Base-by-base conservation (phyloP, 148 eudicot genomes). In the Camellia lanceoleosa region DNA sequence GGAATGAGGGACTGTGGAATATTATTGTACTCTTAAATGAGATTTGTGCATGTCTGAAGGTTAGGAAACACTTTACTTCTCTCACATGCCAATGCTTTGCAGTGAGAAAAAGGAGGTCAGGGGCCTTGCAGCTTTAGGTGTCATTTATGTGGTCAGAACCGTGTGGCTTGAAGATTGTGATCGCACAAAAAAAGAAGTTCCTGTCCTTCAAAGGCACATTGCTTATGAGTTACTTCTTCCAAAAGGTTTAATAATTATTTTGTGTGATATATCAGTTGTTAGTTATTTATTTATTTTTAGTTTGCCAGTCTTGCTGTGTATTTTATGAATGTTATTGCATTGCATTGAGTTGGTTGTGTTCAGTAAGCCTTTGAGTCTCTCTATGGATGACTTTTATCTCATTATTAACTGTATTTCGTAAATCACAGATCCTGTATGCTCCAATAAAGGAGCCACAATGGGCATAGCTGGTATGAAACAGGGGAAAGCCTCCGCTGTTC, bases 161-260 rank as follows among this genome's bases (percentile, higher is more conserved):
- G 80, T 72, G 19, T 96, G 98, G 99, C 95, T 96, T 65, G 97
- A 93, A 85, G 97, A 94, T 68, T 96, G 99, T 84, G 90, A 85
- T 82, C 84, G 85, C 84, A 90, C 77, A 84, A 96, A 87, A 85
- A 96, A 85, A 86, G 99, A 96, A 88, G 85, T 92, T 42, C 88
- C 91, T 84, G 98, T 96, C 54, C 87, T 77, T 43, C 89, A 82
- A 80, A 88, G 87, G 90, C 99, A 96, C 88, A 89, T 83, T 83
- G 99, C 98, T 83, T 78, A 87, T 86, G 97, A 94, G 88, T 79
- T 90, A 84, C 94, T 96, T 81, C 89, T 88, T 77, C 92, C 94
- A 55, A 90, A 91, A 91, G 99, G 98, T 96, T 13, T 80, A 74
- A 76, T 14, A 56, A 20, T 62, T 55, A 47, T 80, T 68, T 70